A percentile compares a stretch with the other conserved stretches of the same genome.
Evolutionary conservation across 2,329 filamentous ascomycete species (phyloP).

Genomic region (Hymenotorrendiella dingleyae): DNA sequence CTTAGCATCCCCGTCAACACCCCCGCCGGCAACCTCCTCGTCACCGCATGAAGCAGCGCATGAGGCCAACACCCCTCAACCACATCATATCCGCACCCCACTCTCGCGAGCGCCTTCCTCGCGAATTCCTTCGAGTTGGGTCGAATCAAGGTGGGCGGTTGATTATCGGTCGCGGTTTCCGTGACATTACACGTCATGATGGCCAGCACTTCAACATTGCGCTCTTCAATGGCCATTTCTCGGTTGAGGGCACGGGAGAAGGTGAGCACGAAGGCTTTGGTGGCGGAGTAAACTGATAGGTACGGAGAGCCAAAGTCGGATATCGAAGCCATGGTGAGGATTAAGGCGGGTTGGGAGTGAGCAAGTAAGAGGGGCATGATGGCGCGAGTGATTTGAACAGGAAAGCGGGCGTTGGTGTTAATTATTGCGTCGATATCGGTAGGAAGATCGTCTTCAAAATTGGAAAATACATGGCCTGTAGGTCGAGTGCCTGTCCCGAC

Average conservation of each 20-base stretch:
- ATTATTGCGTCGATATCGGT: conserved; percentile 38
- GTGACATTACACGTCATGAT: conserved; percentile 32
- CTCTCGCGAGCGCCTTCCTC: conserved; percentile 28
- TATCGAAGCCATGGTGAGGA: conserved; percentile 46
- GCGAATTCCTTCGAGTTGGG: conserved; percentile 30
- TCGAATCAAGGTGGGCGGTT: conserved; percentile 22
- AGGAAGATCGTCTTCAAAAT: conserved; percentile 33
- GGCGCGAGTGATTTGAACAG: conserved; percentile 40
- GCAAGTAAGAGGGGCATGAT: conserved; percentile 39
- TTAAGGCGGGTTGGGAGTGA: conserved; percentile 36
- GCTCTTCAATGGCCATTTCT: conserved; percentile 36
- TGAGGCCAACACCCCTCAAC: conserved; percentile 12
- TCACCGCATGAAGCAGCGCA: conserved; percentile 4
- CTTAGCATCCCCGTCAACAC: conserved; percentile 5
- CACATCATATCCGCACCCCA: conserved; percentile 30
- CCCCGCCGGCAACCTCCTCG: conserved; percentile 1
- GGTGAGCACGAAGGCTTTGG: conserved; percentile 40
- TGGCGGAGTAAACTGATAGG: conserved; percentile 38
- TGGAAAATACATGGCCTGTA: conserved; percentile 29
- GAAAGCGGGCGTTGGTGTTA: conserved; percentile 45
- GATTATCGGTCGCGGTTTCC: conserved; percentile 20
- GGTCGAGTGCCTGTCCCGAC: conserved; percentile 37
- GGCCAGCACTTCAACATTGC: conserved; percentile 34
- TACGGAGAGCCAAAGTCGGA: conserved; percentile 42
- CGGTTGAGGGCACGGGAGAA: conserved; percentile 35